These are phyloP conservation scores for Endocalyx cinctus DNA, from an alignment of 2,329 filamentous ascomycete species.

Conservation along the genomic window DNA sequence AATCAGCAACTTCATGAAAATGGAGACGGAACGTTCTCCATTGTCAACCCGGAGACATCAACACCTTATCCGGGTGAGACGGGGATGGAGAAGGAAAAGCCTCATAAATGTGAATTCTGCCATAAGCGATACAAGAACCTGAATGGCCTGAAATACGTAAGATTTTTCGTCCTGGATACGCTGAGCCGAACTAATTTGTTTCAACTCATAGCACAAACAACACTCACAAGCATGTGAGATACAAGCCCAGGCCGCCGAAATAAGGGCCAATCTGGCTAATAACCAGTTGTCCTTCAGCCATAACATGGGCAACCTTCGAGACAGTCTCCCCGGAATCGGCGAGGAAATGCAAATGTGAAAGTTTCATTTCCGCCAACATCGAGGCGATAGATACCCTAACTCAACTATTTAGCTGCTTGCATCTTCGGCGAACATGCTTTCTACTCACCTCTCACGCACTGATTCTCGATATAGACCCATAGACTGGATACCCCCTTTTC, in stretches of 20 bases:
- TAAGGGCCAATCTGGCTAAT: constrained; percentile 30
- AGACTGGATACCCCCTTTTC: constrained; percentile 27
- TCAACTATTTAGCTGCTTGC: constrained; percentile 3
- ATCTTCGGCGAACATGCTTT: neutral
- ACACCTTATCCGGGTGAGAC: constrained; percentile 91
- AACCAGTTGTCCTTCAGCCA: constrained; percentile 25
- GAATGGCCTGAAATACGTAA: constrained; percentile 92
- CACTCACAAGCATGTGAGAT: constrained; percentile 89
- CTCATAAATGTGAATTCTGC: constrained; percentile 93
- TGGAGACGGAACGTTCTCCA: constrained; percentile 93
- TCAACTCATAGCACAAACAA: constrained; percentile 62
- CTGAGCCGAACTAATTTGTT: too few relatives aligned
- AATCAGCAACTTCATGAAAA: constrained; percentile 97
- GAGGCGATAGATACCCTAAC: constrained; percentile 1
- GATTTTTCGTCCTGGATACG: too few relatives aligned
- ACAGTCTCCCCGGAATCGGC: constrained; percentile 51
- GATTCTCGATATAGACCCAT: too few relatives aligned
- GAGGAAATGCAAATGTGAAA: constrained; percentile 42
- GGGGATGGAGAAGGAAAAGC: constrained; percentile 99
- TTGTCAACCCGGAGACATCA: constrained; percentile 93
- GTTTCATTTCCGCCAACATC: neutral
- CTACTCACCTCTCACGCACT: constrained; percentile 6
- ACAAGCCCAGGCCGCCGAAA: constrained; percentile 55
- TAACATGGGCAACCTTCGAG: constrained; percentile 21
- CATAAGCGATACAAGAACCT: constrained; percentile 99